These are phyloP conservation scores for Aspergillus baeticus DNA, from an alignment of 495 filamentous ascomycete genomes.

Conservation along the genomic window DNA sequence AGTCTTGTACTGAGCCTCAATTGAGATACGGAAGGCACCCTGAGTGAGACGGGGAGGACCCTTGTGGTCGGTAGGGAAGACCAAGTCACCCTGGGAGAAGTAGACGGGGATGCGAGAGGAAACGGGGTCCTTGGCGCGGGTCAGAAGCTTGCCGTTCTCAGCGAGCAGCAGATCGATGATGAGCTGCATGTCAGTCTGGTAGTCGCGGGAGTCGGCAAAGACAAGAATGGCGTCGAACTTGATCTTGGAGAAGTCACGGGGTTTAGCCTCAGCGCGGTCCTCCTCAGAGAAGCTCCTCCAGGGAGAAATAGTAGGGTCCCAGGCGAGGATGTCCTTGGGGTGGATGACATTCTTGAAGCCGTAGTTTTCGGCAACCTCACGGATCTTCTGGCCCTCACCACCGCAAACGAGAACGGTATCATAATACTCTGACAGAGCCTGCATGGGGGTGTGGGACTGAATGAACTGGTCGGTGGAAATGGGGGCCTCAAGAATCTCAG, in stretches of 20 bases:
- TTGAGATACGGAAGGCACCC: conserved; percentile 71
- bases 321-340: conserved; percentile 86
- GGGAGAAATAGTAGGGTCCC: conserved; percentile 76
- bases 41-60: conserved; percentile 68
- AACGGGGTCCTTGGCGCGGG: conserved; percentile 65
- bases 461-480: conserved; percentile 89
- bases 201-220: conserved; percentile 81
- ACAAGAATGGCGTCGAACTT: conserved; percentile 83
- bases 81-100: conserved; percentile 71
- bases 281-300: conserved; percentile 72
- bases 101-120: conserved; percentile 71
- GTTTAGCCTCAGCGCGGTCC: conserved; percentile 65
- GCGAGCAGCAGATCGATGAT: conserved; percentile 80
- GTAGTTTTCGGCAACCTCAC: conserved; percentile 80
- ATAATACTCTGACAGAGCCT: conserved; percentile 79
- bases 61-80: conserved; percentile 77
- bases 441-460: conserved; percentile 92
- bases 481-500: conserved; percentile 65
- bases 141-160: conserved; percentile 67
- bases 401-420: conserved; percentile 82
- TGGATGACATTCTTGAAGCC: conserved; percentile 88
- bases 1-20: conserved; percentile 78
- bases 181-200: conserved; percentile 80
- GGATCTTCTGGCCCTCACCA: conserved; percentile 86
- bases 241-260: conserved; percentile 63